Base-by-base conservation (phyloP, 2,329 filamentous ascomycete species). In the Sodiomyces alkalinus region DNA sequence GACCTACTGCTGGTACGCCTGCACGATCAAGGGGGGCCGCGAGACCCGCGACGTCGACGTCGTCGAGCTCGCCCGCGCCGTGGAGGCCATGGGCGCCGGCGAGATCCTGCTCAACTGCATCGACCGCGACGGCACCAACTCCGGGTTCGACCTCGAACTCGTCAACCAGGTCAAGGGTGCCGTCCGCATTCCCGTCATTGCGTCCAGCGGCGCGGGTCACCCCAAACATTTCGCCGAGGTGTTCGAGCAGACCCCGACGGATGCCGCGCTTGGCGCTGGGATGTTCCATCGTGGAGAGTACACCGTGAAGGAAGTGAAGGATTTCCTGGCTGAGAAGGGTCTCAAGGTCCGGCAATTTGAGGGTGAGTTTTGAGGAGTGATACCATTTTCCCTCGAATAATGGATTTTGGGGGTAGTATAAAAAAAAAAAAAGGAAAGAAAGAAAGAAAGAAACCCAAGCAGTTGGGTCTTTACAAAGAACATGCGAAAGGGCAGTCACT, bases 221-320 rank as follows among this genome's bases (percentile, higher is more conserved):
- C 87, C 90, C 2, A 68, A 49, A 0, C 90, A 98, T 55, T 98
- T 98, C 48, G 67, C 74, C 28, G 80, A 96, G 48, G 90, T 96
- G 2, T 98, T 98, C 52, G 61, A 69, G 32, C 62, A 80, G 56
- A 96, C 90, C 7, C 63, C 64, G 11, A 87, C 87, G 3, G 90
- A 98, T 61, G 90, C 90, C 27, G 90, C 90, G 17, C 58, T 98
- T 34, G 90, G 90, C 3, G 90, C 90, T 7, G 90, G 90, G 29
- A 98, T 98, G 78, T 98, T 98, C 55, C 90, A 98, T 58, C 64
- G 90, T 27, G 82, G 79, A 20, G 87, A 98, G 58, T 98, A 87
- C 53, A 93, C 86, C 0, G 87, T 98, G 11, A 76, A 74, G 51
- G 76, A 96, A 46, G 90, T 98, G 26, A 98, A 98, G 56, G 78